These are phyloP conservation scores for Hypseocharis bilobata DNA, from an alignment of 441 rosid genomes.

Conservation along the genomic window DNA sequence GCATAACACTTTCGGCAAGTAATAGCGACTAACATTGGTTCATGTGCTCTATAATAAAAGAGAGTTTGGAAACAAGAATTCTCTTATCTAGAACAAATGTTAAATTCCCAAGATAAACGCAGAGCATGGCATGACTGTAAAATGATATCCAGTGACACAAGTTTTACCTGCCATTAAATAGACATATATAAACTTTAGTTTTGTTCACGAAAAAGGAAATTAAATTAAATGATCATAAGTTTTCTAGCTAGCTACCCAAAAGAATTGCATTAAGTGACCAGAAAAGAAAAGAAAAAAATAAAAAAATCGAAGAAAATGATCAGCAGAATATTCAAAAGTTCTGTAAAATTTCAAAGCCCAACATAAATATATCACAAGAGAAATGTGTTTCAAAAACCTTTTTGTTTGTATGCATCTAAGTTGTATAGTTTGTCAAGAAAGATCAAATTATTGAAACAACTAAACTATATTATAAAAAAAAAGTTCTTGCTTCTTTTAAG, in stretches of 20 bases:
- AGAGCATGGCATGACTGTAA: too few relatives aligned
- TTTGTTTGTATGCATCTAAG: background rate
- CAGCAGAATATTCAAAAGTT: too few relatives aligned
- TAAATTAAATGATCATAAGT: background rate
- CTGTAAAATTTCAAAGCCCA: too few relatives aligned
- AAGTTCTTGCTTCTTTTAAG: background rate
- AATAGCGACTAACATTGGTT: background rate
- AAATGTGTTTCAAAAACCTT: too few relatives aligned
- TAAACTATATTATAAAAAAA: background rate
- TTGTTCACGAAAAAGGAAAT: background rate
- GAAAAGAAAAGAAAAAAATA: too few relatives aligned
- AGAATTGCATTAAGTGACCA: too few relatives aligned
- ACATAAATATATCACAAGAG: too few relatives aligned
- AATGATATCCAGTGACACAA: background rate
- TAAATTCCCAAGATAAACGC: background rate
- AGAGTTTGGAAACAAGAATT: background rate
- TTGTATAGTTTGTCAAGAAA: background rate
- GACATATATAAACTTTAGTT: background rate
- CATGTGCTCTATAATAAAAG: too few relatives aligned
- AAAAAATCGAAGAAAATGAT: too few relatives aligned
- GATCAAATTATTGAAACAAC: background rate
- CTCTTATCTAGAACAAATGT: background rate
- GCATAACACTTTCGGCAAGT: background rate
- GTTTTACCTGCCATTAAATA: background rate
- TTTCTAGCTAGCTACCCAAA: background rate